These are phyloP conservation scores for Phytophthora rubi DNA, from an alignment of 352 stramenopile species.

Conservation along the genomic window DNA sequence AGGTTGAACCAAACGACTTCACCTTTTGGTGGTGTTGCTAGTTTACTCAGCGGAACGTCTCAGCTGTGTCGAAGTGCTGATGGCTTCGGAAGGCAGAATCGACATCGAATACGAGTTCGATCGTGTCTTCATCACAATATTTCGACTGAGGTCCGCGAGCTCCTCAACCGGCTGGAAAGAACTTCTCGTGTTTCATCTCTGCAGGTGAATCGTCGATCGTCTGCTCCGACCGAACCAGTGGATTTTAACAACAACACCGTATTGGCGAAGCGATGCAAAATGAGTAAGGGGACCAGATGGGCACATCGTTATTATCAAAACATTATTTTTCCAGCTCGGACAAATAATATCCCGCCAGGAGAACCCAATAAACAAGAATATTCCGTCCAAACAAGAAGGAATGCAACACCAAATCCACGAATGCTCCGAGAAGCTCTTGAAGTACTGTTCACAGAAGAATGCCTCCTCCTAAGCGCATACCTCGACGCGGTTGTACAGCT, in stretches of 20 bases:
- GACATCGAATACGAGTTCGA: conserved; percentile 14
- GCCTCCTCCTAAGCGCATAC: conserved; percentile 38
- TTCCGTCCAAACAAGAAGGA: not conserved
- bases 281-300: conserved; percentile 7
- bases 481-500: conserved; percentile 42
- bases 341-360: not conserved
- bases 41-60: not conserved
- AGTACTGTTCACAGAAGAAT: conserved; percentile 41
- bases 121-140: conserved; percentile 13
- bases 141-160: not conserved
- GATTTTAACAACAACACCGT: not conserved
- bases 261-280: conserved; percentile 1
- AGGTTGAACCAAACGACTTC: not conserved
- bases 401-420: not conserved
- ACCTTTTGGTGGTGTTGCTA: not conserved
- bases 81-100: conserved; percentile 13
- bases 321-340: not conserved
- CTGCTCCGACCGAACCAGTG: not conserved
- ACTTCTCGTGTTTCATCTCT: not conserved
- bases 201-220: not conserved
- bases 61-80: conserved; percentile 9
- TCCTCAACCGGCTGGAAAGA: conserved; percentile 15
- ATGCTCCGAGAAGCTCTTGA: conserved; percentile 16
- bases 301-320: not conserved
- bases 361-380: too few species aligned